Percentiles rank a stretch among this genome's conserved stretches.
phyloP scores from a whole-genome alignment of 2,329 filamentous ascomycete species.

The Aureobasidium sp. region DNA sequence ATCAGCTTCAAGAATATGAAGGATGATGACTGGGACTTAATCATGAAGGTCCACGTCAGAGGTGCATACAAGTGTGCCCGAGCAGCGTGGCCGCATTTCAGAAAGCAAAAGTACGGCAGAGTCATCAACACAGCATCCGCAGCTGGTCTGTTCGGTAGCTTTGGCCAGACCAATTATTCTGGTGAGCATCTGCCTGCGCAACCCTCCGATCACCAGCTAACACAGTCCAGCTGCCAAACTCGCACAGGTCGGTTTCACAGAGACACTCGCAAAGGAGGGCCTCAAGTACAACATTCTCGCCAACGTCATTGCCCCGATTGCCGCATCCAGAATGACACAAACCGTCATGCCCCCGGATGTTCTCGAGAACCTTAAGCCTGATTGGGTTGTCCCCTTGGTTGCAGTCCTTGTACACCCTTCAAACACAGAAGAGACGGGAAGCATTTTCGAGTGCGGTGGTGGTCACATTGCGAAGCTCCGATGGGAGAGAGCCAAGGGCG shows the following conservation, averaged over 20 bases:
- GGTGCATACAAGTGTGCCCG: constrained; percentile 92
- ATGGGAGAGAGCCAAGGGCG: constrained; percentile 89
- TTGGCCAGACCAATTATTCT: constrained; percentile 94
- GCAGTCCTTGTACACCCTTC: constrained; percentile 80
- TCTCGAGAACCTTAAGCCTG: constrained; percentile 75
- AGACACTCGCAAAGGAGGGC: constrained; percentile 96
- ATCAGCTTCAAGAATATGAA: constrained; percentile 98
- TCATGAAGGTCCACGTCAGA: constrained; percentile 85
- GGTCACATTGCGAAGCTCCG: constrained; percentile 88
- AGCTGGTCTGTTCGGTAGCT: constrained; percentile 89
- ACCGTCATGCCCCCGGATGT: constrained; percentile 95
- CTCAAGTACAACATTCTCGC: constrained; percentile 94
- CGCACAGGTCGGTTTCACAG: constrained; percentile 90
- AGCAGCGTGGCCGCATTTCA: constrained; percentile 95
- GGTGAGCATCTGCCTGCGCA: constrained; percentile 35
- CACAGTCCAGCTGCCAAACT: constrained; percentile 69
- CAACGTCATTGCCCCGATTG: constrained; percentile 94
- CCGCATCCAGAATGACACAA: constrained; percentile 90
- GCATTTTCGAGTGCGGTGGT: constrained; percentile 89
- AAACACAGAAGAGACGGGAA: constrained; percentile 74
- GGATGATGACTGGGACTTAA: constrained; percentile 92
- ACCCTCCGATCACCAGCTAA: constrained; percentile 23
- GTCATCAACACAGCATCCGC: constrained; percentile 97
- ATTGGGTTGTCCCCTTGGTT: constrained; percentile 92
- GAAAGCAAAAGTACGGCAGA: constrained; percentile 96